Percentiles rank a stretch among this genome's conserved stretches.
phyloP scores from a whole-genome alignment of 2,329 filamentous ascomycete genomes.

The Tolypocladium capitatum region DNA sequence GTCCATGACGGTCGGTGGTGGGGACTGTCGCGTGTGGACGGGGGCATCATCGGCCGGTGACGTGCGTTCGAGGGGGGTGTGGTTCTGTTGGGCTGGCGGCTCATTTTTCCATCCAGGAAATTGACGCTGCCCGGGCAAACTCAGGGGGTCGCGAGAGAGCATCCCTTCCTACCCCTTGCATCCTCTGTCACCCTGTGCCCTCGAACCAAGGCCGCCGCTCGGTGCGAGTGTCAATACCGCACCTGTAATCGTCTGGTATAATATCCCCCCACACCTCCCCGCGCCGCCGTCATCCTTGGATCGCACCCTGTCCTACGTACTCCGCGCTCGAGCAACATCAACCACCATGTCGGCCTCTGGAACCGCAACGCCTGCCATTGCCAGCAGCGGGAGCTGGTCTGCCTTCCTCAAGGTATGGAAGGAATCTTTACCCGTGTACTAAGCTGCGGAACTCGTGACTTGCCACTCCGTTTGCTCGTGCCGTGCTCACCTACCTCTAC shows the following conservation, averaged over 20 bases:
- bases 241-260: too few species aligned
- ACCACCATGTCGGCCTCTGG: conserved; percentile 17
- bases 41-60: neutral
- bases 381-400: conserved; percentile 34
- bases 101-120: neutral
- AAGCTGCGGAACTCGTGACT: neutral
- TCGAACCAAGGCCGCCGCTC: too few species aligned
- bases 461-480: neutral
- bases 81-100: neutral
- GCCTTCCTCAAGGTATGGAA: conserved; percentile 37
- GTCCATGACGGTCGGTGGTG: too few species aligned
- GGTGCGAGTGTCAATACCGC: neutral
- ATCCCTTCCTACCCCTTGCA: neutral
- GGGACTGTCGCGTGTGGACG: neutral
- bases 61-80: neutral
- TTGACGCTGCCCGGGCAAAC: neutral
- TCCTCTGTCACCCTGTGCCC: neutral
- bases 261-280: too few species aligned
- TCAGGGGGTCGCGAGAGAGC: neutral
- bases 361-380: conserved; percentile 18
- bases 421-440: neutral
- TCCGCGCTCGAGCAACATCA: neutral
- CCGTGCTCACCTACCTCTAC: neutral
- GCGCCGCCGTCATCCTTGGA: too few species aligned
- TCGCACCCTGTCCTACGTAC: too few species aligned